phyloP scores from a whole-genome alignment of 768 basidiomycete species.

The Leucogyrophana mollusca region DNA sequence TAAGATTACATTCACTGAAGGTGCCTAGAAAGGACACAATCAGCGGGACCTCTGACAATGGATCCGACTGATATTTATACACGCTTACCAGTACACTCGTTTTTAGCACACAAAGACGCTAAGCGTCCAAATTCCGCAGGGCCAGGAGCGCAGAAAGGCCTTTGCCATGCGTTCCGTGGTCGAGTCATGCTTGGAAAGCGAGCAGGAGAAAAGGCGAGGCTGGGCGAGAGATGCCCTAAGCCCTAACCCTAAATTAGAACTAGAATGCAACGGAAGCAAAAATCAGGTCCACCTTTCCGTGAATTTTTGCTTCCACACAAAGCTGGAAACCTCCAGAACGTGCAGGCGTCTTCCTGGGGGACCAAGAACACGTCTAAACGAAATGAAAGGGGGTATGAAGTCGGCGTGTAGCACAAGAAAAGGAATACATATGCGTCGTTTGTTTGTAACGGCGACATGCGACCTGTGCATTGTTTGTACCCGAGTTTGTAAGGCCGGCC shows the following conservation, averaged over 20 bases:
- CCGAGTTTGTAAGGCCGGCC: slow-evolving; percentile 26
- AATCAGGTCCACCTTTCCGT: neutral
- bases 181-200: slow-evolving; percentile 5
- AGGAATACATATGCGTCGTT: slow-evolving; percentile 8
- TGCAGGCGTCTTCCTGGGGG: slow-evolving; percentile 1
- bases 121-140: neutral
- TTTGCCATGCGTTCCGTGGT: slow-evolving; percentile 1
- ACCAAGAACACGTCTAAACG: neutral
- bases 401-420: slow-evolving; percentile 6
- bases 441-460: slow-evolving; percentile 7
- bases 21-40: slow-evolving; percentile 1
- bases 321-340: slow-evolving; percentile 5
- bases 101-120: neutral
- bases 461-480: slow-evolving; percentile 32
- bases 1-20: no score
- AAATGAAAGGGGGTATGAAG: slow-evolving; percentile 11
- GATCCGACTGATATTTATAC: slow-evolving; percentile 4
- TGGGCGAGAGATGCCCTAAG: slow-evolving; percentile 18
- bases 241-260: slow-evolving; percentile 28
- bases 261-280: slow-evolving; percentile 1
- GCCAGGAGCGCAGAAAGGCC: neutral
- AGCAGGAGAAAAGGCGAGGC: slow-evolving; percentile 4
- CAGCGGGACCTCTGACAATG: slow-evolving; percentile 1
- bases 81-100: neutral
- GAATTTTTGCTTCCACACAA: neutral